These are phyloP conservation scores for Colletotrichum australisinense DNA, from an alignment of 2,329 filamentous ascomycete species.

Conservation along the genomic window DNA sequence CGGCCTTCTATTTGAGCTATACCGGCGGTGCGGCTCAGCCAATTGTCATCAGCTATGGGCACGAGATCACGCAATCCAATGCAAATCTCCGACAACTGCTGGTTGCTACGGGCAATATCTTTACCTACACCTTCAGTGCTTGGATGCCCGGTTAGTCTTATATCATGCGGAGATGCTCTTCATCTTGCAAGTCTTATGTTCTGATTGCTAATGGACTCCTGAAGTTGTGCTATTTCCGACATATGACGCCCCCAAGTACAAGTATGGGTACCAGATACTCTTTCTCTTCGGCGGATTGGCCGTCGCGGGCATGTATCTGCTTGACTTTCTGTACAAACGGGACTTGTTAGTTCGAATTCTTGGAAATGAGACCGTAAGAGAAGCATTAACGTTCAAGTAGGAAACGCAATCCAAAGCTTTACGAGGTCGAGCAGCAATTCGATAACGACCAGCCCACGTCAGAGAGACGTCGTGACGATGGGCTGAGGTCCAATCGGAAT, in stretches of 20 bases:
- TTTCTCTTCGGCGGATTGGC: background rate
- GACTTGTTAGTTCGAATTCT: background rate
- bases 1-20: constrained; percentile 13
- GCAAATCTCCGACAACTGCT: background rate
- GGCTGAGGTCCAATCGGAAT: too few relatives aligned
- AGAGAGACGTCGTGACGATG: background rate
- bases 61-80: constrained; percentile 18
- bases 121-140: background rate
- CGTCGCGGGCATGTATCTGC: background rate
- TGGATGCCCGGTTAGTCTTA: background rate
- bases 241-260: background rate
- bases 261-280: background rate
- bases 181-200: background rate
- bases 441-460: background rate
- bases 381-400: background rate
- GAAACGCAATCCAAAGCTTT: background rate
- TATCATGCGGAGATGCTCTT: background rate
- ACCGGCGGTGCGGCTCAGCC: constrained; percentile 13
- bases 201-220: background rate
- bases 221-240: background rate
- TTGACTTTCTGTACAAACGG: background rate
- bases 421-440: background rate
- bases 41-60: constrained; percentile 16
- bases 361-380: background rate
- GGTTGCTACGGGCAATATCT: background rate